phyloP scores from a whole-genome alignment of 306 rosid species.

The Fagus crenata region DNA sequence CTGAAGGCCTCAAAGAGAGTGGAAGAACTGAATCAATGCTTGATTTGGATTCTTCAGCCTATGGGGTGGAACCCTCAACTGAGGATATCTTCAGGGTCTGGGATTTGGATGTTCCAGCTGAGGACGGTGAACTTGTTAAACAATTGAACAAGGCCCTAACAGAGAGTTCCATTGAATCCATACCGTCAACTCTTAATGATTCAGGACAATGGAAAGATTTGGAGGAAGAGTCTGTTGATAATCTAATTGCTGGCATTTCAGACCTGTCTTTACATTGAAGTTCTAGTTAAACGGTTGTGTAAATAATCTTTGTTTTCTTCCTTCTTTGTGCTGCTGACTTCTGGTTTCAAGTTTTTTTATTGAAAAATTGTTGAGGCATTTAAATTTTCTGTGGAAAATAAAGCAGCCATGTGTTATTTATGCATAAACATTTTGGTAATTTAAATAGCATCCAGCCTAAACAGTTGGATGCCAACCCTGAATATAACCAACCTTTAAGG shows the following conservation, averaged over 20 bases:
- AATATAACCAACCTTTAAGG: not conserved
- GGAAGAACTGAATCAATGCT: not conserved
- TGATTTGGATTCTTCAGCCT: constrained; percentile 6
- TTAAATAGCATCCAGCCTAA: not conserved
- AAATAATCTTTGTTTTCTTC: not conserved
- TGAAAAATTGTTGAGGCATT: constrained; percentile 5
- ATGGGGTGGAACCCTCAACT: constrained; percentile 27
- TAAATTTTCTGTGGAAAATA: not conserved
- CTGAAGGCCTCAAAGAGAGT: constrained; percentile 36
- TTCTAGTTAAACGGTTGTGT: constrained; percentile 8
- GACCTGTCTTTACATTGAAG: constrained; percentile 46
- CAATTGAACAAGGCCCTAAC: constrained; percentile 52
- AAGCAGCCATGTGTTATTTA: not conserved
- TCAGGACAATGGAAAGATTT: constrained; percentile 31
- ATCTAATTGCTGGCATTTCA: constrained; percentile 44
- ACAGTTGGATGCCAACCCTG: not conserved
- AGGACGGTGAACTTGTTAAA: constrained; percentile 53
- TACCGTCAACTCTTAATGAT: constrained; percentile 34
- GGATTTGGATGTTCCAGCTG: constrained; percentile 61
- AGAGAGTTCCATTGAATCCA: constrained; percentile 33
- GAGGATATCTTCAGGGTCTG: constrained; percentile 67
- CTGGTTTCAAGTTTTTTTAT: not conserved
- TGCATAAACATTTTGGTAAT: not conserved
- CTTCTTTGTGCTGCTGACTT: not conserved
- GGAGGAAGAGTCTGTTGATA: constrained; percentile 40